A percentile compares a stretch with the other conserved stretches of the same genome.
Evolutionary conservation across 805 yeast species (phyloP).

Genomic region (Lachancea kluyveri): DNA sequence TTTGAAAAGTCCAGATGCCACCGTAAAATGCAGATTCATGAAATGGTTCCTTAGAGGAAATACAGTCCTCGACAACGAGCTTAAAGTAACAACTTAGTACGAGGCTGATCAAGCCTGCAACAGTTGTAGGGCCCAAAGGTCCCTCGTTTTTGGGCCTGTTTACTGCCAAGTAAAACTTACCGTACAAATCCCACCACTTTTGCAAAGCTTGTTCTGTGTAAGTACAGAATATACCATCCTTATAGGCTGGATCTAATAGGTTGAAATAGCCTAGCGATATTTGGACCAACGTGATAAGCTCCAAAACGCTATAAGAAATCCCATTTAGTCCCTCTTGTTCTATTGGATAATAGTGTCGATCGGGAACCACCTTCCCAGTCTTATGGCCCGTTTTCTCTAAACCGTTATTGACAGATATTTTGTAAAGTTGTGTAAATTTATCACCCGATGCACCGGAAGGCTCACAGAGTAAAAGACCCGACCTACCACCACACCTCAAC

Average conservation of each 20-base stretch:
- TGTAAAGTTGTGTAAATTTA: constrained; percentile 72
- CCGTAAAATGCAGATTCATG: constrained; percentile 63
- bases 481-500: constrained; percentile 79
- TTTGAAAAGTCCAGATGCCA: constrained; percentile 74
- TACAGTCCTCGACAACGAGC: constrained; percentile 50
- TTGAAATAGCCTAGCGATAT: constrained; percentile 73
- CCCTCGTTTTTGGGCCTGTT: constrained; percentile 40
- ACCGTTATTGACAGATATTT: constrained; percentile 30
- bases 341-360: too few species aligned
- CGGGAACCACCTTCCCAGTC: too few species aligned
- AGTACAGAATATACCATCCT: constrained; percentile 82
- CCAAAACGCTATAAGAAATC: constrained; percentile 57
- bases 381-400: constrained; percentile 5
- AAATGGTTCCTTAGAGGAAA: constrained; percentile 77
- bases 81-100: constrained; percentile 61
- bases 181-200: constrained; percentile 80
- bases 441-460: constrained; percentile 76
- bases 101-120: constrained; percentile 75
- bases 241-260: constrained; percentile 56
- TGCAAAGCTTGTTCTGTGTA: constrained; percentile 65
- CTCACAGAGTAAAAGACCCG: constrained; percentile 61
- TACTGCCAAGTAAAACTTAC: constrained; percentile 32
- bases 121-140: constrained; percentile 56
- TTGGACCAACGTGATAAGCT: constrained; percentile 69
- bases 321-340: neutral